Percentiles rank a stretch among this genome's conserved stretches.
phyloP scores from a whole-genome alignment of 345 rosid genomes.

The Aurinia saxatilis region DNA sequence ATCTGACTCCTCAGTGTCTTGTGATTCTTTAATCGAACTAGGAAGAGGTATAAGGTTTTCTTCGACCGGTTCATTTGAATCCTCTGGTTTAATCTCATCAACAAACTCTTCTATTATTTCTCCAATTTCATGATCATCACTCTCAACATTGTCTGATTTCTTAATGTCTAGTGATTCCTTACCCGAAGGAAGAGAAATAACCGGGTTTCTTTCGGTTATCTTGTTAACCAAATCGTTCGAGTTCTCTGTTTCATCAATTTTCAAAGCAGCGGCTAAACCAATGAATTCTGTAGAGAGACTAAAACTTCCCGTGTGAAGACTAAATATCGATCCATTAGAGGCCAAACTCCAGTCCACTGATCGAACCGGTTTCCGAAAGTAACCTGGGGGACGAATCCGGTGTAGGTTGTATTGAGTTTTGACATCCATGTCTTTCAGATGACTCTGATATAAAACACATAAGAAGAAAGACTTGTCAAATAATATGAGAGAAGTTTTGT shows the following conservation, averaged over 20 bases:
- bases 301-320: conserved; percentile 8
- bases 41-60: too few relatives aligned
- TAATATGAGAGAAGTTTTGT: background rate
- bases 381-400: background rate
- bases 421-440: background rate
- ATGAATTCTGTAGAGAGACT: conserved; percentile 1
- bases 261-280: background rate
- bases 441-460: too few relatives aligned
- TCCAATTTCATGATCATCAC: too few relatives aligned
- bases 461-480: background rate
- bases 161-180: background rate
- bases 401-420: too few relatives aligned
- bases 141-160: background rate
- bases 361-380: background rate
- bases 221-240: background rate
- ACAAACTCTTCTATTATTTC: background rate
- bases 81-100: background rate
- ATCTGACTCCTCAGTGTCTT: too few relatives aligned
- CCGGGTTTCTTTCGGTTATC: background rate
- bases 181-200: background rate
- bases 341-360: conserved; percentile 17
- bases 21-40: too few relatives aligned
- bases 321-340: conserved; percentile 15
- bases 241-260: background rate
- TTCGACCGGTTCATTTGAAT: background rate